Base-by-base conservation (phyloP, 2,329 filamentous ascomycete species). In the Drechslera avenae region DNA sequence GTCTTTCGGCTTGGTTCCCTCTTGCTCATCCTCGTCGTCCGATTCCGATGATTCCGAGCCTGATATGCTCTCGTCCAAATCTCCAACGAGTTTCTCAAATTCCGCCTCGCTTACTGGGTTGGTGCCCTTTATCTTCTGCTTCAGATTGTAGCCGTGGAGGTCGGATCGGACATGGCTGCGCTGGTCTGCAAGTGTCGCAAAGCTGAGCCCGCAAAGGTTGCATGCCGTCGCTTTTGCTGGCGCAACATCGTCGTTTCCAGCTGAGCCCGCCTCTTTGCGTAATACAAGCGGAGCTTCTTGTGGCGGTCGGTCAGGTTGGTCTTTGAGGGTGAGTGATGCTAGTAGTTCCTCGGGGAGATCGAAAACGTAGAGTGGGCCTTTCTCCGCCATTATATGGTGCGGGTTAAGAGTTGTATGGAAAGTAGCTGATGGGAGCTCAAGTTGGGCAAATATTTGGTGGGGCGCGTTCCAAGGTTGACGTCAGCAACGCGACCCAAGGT, bases 71-170 rank as follows among this genome's bases (percentile, higher is more conserved):
- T 99, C 93, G 62, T 97, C 90, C 28, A 99, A 79, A 52, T 94
- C 85, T 62, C 86, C 90, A 6, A 97, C 81, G 5, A 97, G 81
- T 69, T 87, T 90, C 70, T 94, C 90, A 61, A 99, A 99, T 28
- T 96, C 91, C 6, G 69, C 73, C 68, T 99, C 94, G 1, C 85
- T 84, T 1, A 97, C 87, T 0, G 89, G 75, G 8, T 81, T 82
- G 50, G 81, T 80, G 0, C 90, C 90, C 39, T 90, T 86, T 49
- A 96, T 77, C 77, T 90, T 96, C 70, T 93, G 89, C 75, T 96
- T 97, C 54, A 97, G 76, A 71, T 99, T 99, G 76, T 97, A 99
- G 59, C 88, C 84, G 73, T 99, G 94, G 40, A 95, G 81, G 67
- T 99, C 94, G 8, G 93, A 96, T 64, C 90, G 89, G 50, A 90